Conservation (phyloP, 2,329 filamentous ascomycete genomes). For the Chaetomium strumarium region DNA sequence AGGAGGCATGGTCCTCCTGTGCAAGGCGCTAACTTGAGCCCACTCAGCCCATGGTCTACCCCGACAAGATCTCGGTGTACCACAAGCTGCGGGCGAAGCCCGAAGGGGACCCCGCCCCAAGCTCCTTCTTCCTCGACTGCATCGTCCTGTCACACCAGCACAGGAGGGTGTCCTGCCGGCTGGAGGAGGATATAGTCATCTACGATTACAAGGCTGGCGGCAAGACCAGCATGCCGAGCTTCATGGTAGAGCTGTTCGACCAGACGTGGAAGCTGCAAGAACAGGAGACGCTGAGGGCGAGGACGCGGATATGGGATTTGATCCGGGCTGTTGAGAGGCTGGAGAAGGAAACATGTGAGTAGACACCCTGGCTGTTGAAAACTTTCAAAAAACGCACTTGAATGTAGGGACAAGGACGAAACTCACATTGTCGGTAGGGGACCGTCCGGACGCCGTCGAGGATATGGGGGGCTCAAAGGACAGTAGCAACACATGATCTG, state of each 20-base stretch:
- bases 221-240: constrained; percentile 36
- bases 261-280: constrained; percentile 44
- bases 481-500: neutral
- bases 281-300: constrained; percentile 47
- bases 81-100: constrained; percentile 63
- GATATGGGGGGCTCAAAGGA: constrained; percentile 48
- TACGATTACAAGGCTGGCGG: constrained; percentile 54
- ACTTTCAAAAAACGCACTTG: too few relatives aligned
- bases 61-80: constrained; percentile 76
- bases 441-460: constrained; percentile 64
- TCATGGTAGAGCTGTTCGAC: constrained; percentile 36
- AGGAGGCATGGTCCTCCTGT: neutral
- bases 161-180: constrained; percentile 65
- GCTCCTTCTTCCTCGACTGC: constrained; percentile 54
- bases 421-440: constrained; percentile 31
- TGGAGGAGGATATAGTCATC: constrained; percentile 70
- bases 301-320: constrained; percentile 49
- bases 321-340: constrained; percentile 53
- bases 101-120: constrained; percentile 32
- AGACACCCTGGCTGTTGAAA: too few relatives aligned
- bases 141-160: constrained; percentile 71
- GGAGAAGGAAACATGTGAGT: constrained; percentile 61
- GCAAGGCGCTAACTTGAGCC: neutral
- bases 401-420: too few relatives aligned
- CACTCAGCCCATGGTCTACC: constrained; percentile 69